phyloP scores from a whole-genome alignment of 2,329 filamentous ascomycete species.

The Stagonosporopsis tanaceti region DNA sequence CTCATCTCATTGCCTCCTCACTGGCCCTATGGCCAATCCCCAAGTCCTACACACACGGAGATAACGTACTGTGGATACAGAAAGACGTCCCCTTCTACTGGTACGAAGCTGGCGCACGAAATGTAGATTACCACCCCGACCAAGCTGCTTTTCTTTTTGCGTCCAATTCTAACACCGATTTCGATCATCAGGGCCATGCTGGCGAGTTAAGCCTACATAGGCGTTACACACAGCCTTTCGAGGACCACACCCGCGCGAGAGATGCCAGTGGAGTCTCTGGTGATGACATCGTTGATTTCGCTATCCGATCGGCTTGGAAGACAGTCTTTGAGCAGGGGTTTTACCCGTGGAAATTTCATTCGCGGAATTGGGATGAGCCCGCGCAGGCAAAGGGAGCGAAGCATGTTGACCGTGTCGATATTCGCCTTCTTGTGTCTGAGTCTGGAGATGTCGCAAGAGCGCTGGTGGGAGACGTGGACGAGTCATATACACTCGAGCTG shows the following conservation, averaged over 20 bases:
- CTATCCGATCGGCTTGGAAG: constrained; percentile 63
- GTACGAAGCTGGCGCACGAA: constrained; percentile 46
- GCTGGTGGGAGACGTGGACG: constrained; percentile 70
- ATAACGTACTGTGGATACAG: constrained; percentile 52
- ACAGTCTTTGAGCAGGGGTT: constrained; percentile 74
- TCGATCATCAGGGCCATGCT: constrained; percentile 21
- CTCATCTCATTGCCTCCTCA: constrained; percentile 34
- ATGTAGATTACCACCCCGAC: constrained; percentile 34
- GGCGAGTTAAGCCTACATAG: constrained; percentile 19
- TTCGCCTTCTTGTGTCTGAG: constrained; percentile 68
- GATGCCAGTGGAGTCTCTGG: constrained; percentile 51
- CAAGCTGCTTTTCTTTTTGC: constrained; percentile 24
- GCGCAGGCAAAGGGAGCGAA: constrained; percentile 51
- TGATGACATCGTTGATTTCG: constrained; percentile 57
- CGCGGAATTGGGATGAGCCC: constrained; percentile 71
- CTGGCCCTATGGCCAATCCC: constrained; percentile 56
- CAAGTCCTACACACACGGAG: constrained; percentile 47
- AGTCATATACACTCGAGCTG: constrained; percentile 76
- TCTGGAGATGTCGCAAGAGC: constrained; percentile 65
- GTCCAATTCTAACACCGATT: constrained; percentile 30
- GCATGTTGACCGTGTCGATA: constrained; percentile 66
- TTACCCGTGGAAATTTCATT: constrained; percentile 80
- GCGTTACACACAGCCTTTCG: constrained; percentile 18
- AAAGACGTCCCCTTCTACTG: constrained; percentile 47
- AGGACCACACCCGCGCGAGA: constrained; percentile 1